Evolutionary conservation across 2,329 filamentous ascomycete species (phyloP), one percentile per base, ranked within the genome.

Genomic region (Fonsecaea monophora): DNA sequence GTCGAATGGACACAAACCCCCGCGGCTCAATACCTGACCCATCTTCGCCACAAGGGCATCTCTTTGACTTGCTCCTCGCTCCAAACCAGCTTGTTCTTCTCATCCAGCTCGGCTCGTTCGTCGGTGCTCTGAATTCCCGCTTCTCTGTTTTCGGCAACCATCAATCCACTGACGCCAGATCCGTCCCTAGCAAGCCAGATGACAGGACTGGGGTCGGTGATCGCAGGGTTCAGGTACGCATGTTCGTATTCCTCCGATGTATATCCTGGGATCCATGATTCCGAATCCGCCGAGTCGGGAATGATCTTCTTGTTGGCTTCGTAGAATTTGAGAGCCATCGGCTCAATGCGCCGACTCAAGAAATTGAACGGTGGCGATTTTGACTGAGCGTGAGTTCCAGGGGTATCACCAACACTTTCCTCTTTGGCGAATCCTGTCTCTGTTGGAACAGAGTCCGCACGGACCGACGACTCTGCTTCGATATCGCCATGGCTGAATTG

Each of bases 171-270:
- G 42, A 96, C 86, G 3, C 92, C 91, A 56, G 88, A 87, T 0
- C 84, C 79, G 74, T 97, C 93, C 64, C 86, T 83, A 0, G 93
- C 92, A 32, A 97, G 91, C 93, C 93, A 96, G 3, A 96, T 80
- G 40, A 90, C 81, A 0, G 91, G 91, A 3, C 85, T 80, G 60
- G 82, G 72, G 66, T 86, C 84, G 12, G 79, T 85, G 71, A 94
- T 84, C 0, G 90, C 87, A 0, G 92, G 92, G 70, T 93, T 88
- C 75, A 86, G 86, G 77, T 92, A 94, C 0, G 91, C 92, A 40
- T 90, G 85, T 4, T 83, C 81, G 69, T 89, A 84, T 8, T 87
- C 81, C 59, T 88, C 82, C 0, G 84, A 82, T 0, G 86, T 81
- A 75, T 94, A 94, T 3, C 86, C 83, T 15, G 86, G 82, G 73